Evolutionary conservation across 1,284 basidiomycete species (phyloP).

Genomic region (Ustilago cynodontis): DNA sequence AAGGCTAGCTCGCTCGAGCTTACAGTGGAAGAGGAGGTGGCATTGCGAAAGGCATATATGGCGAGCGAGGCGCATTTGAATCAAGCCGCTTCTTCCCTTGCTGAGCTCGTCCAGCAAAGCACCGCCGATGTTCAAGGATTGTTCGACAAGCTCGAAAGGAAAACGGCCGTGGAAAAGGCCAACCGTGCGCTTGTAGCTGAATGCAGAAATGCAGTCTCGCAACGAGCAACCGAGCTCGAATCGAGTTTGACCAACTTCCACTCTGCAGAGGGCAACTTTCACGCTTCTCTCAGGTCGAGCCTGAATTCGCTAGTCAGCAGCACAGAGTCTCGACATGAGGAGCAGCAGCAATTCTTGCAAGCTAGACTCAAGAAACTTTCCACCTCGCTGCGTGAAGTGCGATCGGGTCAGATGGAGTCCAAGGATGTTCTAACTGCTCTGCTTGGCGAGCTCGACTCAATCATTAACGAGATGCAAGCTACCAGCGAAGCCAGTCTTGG

Average conservation of each 20-base stretch:
- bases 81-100: constrained; percentile 79
- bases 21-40: constrained; percentile 72
- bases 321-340: constrained; percentile 75
- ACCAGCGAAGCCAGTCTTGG: constrained; percentile 73
- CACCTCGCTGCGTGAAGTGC: constrained; percentile 34
- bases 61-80: constrained; percentile 81
- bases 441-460: constrained; percentile 77
- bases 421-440: constrained; percentile 74
- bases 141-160: constrained; percentile 86
- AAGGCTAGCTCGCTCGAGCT: constrained; percentile 43
- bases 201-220: constrained; percentile 76
- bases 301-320: constrained; percentile 64
- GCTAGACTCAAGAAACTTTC: constrained; percentile 28
- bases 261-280: constrained; percentile 74
- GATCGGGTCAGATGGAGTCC: constrained; percentile 64
- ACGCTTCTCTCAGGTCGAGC: constrained; percentile 72
- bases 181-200: constrained; percentile 78
- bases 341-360: constrained; percentile 73
- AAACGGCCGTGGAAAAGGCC: constrained; percentile 76
- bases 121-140: constrained; percentile 80
- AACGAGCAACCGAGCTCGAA: constrained; percentile 75
- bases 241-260: constrained; percentile 77
- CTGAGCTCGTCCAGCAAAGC: constrained; percentile 78
- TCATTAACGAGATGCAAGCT: constrained; percentile 76
- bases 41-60: constrained; percentile 79